Evolutionary conservation across 1,139 yeast genomes (phyloP).

Genomic region (Zygosaccharomyces pseudobailii): DNA sequence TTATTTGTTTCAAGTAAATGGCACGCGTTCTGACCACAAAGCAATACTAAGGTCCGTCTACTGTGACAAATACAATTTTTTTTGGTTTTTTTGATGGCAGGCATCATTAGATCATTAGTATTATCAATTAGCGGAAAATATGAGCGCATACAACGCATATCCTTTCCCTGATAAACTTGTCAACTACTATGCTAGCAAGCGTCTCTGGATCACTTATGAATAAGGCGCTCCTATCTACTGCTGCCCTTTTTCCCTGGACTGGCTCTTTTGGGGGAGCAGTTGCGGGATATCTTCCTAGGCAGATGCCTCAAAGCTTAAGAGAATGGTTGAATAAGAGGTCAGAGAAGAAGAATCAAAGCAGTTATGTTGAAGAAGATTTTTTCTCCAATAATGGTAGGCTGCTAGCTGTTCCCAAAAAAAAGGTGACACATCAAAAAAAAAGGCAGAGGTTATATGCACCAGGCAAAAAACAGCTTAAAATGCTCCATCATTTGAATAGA

Average conservation of each 20-base stretch:
- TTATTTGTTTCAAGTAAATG: slow-evolving; percentile 1
- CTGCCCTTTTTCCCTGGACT: slow-evolving; percentile 12
- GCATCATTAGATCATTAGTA: too few relatives aligned
- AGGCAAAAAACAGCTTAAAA: slow-evolving; percentile 74
- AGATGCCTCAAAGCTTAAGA: slow-evolving; percentile 13
- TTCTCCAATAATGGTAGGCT: slow-evolving; percentile 58
- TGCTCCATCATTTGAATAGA: slow-evolving; percentile 69
- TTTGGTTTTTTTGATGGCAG: too few relatives aligned
- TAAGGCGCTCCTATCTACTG: slow-evolving; percentile 4
- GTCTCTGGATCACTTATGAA: not conserved
- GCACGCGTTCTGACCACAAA: slow-evolving; percentile 9
- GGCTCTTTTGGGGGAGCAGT: slow-evolving; percentile 6
- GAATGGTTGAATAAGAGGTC: slow-evolving; percentile 25
- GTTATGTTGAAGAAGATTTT: slow-evolving; percentile 19
- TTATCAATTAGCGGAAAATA: not conserved
- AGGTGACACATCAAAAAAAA: slow-evolving; percentile 78
- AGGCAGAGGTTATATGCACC: slow-evolving; percentile 80
- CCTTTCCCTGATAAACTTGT: not conserved
- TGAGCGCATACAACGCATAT: not conserved
- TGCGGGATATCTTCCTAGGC: slow-evolving; percentile 4
- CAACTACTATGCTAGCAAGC: not conserved
- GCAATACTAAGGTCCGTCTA: not conserved
- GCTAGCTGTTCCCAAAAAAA: slow-evolving; percentile 90
- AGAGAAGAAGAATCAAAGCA: slow-evolving; percentile 14
- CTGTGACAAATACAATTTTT: not conserved